phyloP scores from a whole-genome alignment of 108 stramenopile species.

The Skeletonema grethae region DNA sequence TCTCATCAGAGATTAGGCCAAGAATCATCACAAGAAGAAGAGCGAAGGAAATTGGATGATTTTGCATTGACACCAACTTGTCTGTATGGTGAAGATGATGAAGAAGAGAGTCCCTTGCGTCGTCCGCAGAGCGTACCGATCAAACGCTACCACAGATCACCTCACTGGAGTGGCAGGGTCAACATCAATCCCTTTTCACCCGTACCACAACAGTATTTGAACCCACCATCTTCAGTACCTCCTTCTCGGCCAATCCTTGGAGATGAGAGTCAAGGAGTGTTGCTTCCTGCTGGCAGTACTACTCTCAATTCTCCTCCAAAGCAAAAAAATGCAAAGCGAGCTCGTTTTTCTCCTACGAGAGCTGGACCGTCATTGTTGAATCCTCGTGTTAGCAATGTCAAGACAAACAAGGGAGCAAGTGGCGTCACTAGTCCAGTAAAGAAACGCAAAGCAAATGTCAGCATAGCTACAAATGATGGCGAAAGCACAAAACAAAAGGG shows the following conservation, averaged over 20 bases:
- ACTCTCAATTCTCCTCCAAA: not conserved
- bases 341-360: not conserved
- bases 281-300: not conserved
- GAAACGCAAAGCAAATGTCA: not conserved
- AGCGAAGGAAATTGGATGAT: slow-evolving; percentile 1
- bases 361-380: not conserved
- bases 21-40: not conserved
- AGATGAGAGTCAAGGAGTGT: not conserved
- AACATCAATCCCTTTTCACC: slow-evolving; percentile 50
- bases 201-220: slow-evolving; percentile 34
- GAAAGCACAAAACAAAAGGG: not conserved
- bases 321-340: not conserved
- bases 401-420: not conserved
- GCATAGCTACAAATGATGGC: not conserved
- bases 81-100: slow-evolving; percentile 5
- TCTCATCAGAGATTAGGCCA: slow-evolving; percentile 3
- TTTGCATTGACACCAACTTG: slow-evolving; percentile 20
- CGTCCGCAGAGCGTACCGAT: slow-evolving; percentile 5
- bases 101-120: not conserved
- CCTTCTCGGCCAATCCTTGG: not conserved
- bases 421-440: not conserved
- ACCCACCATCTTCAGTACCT: not conserved
- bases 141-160: slow-evolving; percentile 42
- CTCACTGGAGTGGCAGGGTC: slow-evolving; percentile 45
- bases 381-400: not conserved